A percentile compares a stretch with the other conserved stretches of the same genome.
These are phyloP conservation scores for Candolleomyces aberdarensis DNA, from an alignment of 768 basidiomycete species.

Conservation along the genomic window DNA sequence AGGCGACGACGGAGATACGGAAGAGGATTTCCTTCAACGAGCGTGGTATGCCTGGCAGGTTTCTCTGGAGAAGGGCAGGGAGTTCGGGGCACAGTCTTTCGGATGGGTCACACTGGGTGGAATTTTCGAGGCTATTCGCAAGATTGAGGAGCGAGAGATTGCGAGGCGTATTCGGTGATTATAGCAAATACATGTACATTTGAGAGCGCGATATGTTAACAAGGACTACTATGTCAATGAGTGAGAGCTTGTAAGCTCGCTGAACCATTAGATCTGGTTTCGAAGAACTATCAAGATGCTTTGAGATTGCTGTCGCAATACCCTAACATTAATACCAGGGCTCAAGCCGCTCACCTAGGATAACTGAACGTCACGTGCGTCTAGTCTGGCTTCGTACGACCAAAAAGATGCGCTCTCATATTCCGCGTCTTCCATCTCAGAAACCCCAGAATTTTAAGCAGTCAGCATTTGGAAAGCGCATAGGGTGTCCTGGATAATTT, in stretches of 20 bases:
- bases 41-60: conserved; percentile 59
- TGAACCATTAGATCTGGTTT: conserved; percentile 53
- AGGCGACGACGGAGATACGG: conserved; percentile 41
- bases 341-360: conserved; percentile 88
- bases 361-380: too few species aligned
- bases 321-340: neutral
- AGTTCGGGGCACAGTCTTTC: conserved; percentile 61
- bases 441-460: too few species aligned
- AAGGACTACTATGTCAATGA: conserved; percentile 4
- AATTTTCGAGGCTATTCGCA: conserved; percentile 51
- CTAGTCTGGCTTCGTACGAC: too few species aligned
- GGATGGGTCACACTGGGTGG: conserved; percentile 57
- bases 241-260: conserved; percentile 12
- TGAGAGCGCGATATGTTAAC: neutral
- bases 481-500: too few species aligned
- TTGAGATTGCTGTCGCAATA: conserved; percentile 18
- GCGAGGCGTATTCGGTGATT: neutral
- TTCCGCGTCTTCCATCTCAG: too few species aligned
- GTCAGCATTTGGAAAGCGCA: too few species aligned
- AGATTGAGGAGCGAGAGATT: conserved; percentile 37
- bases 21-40: conserved; percentile 38
- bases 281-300: conserved; percentile 55
- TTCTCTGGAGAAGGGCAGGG: conserved; percentile 27
- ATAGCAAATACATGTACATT: conserved; percentile 6
- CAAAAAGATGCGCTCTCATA: too few species aligned